Conservation (phyloP, 345 rosid species). For the Syzygium oleosum region DNA sequence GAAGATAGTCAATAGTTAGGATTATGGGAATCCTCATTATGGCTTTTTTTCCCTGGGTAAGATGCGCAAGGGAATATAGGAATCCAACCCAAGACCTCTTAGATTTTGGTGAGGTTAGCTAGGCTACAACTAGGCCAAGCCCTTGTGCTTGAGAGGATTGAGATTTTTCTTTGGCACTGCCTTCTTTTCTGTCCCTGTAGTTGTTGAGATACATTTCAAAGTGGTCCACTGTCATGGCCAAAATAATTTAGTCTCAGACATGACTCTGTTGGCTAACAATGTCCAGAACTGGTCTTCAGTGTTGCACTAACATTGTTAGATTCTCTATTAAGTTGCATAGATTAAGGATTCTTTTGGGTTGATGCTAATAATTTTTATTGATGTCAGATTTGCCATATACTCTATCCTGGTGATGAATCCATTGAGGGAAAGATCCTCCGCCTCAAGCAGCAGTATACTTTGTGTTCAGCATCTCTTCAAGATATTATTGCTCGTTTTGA, state of each 20-base stretch:
- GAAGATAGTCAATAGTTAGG: neutral
- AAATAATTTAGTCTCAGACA: neutral
- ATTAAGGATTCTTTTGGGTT: neutral
- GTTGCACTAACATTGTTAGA: neutral
- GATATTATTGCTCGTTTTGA: conserved; percentile 40
- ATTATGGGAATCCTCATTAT: neutral
- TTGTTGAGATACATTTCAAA: neutral
- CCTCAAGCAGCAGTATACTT: conserved; percentile 45
- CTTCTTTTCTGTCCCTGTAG: neutral
- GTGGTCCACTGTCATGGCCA: neutral
- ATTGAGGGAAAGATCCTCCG: conserved; percentile 38
- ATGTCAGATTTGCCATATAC: conserved; percentile 36
- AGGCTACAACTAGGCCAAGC: neutral
- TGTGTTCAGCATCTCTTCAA: conserved; percentile 43
- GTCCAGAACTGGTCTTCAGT: neutral
- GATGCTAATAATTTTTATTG: neutral
- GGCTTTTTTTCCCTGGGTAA: neutral
- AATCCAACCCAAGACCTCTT: neutral
- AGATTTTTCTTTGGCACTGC: neutral
- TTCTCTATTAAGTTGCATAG: neutral
- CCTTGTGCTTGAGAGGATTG: neutral
- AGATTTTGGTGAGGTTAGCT: neutral
- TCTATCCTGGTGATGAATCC: conserved; percentile 45
- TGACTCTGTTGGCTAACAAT: neutral
- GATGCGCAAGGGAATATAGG: neutral